Base-by-base conservation (phyloP, 345 rosid species). In the Carallia pectinifolia region DNA sequence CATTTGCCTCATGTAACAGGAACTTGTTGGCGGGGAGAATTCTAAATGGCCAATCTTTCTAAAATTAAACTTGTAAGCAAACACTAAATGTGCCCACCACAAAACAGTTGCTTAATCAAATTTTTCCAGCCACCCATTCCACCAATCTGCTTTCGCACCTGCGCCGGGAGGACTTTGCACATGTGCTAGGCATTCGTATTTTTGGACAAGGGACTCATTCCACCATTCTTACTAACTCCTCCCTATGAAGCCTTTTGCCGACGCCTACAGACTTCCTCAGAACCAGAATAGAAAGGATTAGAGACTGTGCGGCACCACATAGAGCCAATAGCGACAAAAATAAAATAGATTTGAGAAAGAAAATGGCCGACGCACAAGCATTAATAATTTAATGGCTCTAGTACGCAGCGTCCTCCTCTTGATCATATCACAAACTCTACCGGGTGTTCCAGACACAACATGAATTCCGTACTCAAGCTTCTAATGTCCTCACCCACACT, bases 341-440 rank as follows among this genome's bases (percentile, higher is more conserved):
- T 23, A 8, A 3, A 27, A 31, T 3, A 1, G 1, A 55, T 8
- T 16, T 13, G 33, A 27, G 15, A 19, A 9, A 16, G 23, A 13
- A 58, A 38, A 6, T 38, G 4, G n/a, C 4, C 48, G 36, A 62
- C 79, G 75, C 73, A 81, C 81, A 66, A 81, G 85, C 61, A 81
- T 66, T 34, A 84, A 72, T 27, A 84, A 67, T 60, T 66, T 76
- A 39, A 81, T 83, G 44, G 94, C 91, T 83, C 96, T 85, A n/a
- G 98, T 95, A 0, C 97, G 89, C 60, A 95, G 79, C 16, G 97
- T 92, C 77, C 93, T 90, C 82, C 98, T 88, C 89, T 92, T 95
- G 76, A 95, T 95, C 99, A 95, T 95, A 69, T 92, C 98, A 77
- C 96, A 92, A 10, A 95, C 99, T 81, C 98, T 90, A 23, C 99